phyloP scores from a whole-genome alignment of 441 rosid genomes.

The Populus hybrid region DNA sequence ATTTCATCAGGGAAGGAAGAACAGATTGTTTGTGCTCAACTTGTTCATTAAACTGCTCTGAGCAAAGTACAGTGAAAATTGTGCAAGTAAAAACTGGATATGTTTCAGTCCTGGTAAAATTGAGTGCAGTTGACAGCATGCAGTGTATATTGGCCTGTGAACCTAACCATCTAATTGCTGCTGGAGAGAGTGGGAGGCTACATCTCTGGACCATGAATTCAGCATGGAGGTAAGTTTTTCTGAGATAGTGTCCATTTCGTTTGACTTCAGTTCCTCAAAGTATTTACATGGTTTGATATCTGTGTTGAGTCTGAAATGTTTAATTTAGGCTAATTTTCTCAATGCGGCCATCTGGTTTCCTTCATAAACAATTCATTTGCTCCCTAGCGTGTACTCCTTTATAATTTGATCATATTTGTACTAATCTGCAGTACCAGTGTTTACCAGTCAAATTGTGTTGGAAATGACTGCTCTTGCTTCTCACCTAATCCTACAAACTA shows the following conservation, averaged over 20 bases:
- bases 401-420: conserved; percentile 1
- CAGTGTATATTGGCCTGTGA: conserved; percentile 62
- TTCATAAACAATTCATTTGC: not conserved
- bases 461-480: not conserved
- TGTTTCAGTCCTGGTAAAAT: conserved; percentile 58
- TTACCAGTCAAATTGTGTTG: not conserved
- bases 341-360: conserved; percentile 2
- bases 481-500: not conserved
- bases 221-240: conserved; percentile 66
- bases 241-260: conserved; percentile 13
- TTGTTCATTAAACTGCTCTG: conserved; percentile 56
- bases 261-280: conserved; percentile 14
- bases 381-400: not conserved
- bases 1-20: conserved; percentile 56
- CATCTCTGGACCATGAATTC: conserved; percentile 80
- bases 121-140: conserved; percentile 52
- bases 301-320: not conserved
- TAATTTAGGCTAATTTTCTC: conserved; percentile 8
- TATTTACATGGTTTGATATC: conserved; percentile 1
- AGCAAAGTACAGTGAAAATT: conserved; percentile 59
- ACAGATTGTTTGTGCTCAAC: conserved; percentile 67
- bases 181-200: conserved; percentile 67
- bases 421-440: not conserved
- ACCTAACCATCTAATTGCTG: conserved; percentile 63
- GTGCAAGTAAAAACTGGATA: conserved; percentile 66